phyloP scores from a whole-genome alignment of 2,329 filamentous ascomycete species.

The Trichoderma cornu-damae region DNA sequence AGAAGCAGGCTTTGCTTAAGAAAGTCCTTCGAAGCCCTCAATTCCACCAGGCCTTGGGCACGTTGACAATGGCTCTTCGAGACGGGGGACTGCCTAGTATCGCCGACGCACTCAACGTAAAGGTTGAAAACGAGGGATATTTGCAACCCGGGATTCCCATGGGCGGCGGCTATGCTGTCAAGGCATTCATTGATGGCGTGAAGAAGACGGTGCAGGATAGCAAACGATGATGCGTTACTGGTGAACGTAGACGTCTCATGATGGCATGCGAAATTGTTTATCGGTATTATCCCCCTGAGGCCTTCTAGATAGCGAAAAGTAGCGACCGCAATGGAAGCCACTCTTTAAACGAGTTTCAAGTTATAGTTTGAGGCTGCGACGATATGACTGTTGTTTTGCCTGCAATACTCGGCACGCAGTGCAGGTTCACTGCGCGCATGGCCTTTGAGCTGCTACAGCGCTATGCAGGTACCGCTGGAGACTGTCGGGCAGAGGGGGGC shows the following conservation, averaged over 20 bases:
- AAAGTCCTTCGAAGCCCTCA: conserved; percentile 85
- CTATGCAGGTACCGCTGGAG: conserved; percentile 6
- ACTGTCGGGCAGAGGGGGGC: conserved; percentile 5
- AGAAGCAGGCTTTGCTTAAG: conserved; percentile 76
- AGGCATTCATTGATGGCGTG: conserved; percentile 86
- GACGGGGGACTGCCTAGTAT: conserved; percentile 89
- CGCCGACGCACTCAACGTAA: conserved; percentile 75
- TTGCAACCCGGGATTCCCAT: conserved; percentile 75
- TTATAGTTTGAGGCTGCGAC: too few species aligned
- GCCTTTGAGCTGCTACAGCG: not conserved
- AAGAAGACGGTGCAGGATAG: conserved; percentile 69
- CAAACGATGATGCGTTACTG: conserved; percentile 23
- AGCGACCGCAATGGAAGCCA: too few species aligned
- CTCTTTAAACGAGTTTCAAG: too few species aligned
- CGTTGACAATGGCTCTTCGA: conserved; percentile 78
- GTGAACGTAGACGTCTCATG: not conserved
- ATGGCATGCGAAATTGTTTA: not conserved
- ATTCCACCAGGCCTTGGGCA: conserved; percentile 79
- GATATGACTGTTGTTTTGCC: not conserved
- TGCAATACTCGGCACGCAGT: not conserved
- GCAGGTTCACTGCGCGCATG: not conserved
- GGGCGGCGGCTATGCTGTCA: conserved; percentile 81
- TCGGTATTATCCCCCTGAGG: not conserved
- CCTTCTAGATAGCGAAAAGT: not conserved
- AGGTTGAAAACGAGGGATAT: conserved; percentile 78